These are phyloP conservation scores for Neurospora sp. DNA, from an alignment of 2,329 filamentous ascomycete genomes.

Conservation along the genomic window DNA sequence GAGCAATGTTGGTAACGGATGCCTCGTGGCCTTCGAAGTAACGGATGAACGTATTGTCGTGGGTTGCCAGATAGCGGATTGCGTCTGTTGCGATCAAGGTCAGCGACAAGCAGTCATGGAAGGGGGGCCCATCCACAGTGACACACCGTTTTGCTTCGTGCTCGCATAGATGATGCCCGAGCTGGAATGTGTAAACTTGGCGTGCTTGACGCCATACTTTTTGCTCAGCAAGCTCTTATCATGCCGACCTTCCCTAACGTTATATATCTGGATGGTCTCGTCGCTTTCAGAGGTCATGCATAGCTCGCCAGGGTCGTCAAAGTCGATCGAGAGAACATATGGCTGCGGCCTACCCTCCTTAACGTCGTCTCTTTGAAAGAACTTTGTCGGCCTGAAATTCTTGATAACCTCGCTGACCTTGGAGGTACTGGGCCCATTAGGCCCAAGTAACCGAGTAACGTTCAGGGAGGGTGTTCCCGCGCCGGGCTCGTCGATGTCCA, in stretches of 20 bases:
- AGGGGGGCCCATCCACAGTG: constrained; percentile 9
- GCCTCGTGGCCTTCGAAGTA: constrained; percentile 90
- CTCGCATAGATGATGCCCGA: constrained; percentile 91
- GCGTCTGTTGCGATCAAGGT: constrained; percentile 43
- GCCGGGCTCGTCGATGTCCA: constrained; percentile 44
- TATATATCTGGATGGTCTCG: constrained; percentile 92
- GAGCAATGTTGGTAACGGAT: constrained; percentile 69
- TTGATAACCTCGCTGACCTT: constrained; percentile 70
- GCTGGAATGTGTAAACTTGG: constrained; percentile 85
- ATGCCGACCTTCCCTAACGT: constrained; percentile 79
- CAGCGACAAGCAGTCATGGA: neutral
- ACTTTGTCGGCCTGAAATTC: constrained; percentile 69
- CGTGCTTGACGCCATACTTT: constrained; percentile 92
- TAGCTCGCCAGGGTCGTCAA: constrained; percentile 89
- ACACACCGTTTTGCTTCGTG: constrained; percentile 76
- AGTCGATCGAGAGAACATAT: constrained; percentile 82
- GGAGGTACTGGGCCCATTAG: constrained; percentile 38
- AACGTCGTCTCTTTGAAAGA: constrained; percentile 48
- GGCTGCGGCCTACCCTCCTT: constrained; percentile 44
- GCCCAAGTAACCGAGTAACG: constrained; percentile 37
- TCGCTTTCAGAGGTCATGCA: constrained; percentile 87
- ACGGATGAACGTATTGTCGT: constrained; percentile 92
- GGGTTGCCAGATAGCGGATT: constrained; percentile 77
- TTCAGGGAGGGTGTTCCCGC: constrained; percentile 35
- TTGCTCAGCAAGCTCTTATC: constrained; percentile 87